Evolutionary conservation across 2,329 filamentous ascomycete species (phyloP).

Genomic region (Albophoma yamanashiensis): DNA sequence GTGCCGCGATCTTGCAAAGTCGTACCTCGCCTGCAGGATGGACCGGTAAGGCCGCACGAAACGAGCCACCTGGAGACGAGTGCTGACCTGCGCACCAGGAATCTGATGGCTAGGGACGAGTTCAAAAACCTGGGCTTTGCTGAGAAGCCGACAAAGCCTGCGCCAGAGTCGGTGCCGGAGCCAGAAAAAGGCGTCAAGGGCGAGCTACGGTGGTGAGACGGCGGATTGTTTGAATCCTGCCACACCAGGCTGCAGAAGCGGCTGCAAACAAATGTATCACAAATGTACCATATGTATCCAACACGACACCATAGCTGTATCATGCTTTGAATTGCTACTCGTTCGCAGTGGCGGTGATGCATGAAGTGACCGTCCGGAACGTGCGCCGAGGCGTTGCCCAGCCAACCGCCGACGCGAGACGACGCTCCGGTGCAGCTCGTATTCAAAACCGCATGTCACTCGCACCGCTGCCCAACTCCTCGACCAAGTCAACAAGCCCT

Average conservation of each 20-base stretch:
- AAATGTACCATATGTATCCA: neutral
- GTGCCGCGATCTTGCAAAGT: slow-evolving; percentile 77
- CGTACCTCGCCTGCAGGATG: slow-evolving; percentile 88
- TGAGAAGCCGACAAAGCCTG: slow-evolving; percentile 7
- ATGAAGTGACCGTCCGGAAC: neutral
- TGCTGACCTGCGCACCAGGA: slow-evolving; percentile 37
- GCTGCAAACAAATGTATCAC: neutral
- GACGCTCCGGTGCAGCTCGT: slow-evolving; percentile 3
- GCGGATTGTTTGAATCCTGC: neutral
- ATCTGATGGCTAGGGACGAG: slow-evolving; percentile 91
- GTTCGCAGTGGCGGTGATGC: neutral
- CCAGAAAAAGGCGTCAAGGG: slow-evolving; percentile 26
- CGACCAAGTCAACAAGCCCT: slow-evolving; percentile 1
- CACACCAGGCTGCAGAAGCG: neutral
- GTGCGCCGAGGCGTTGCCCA: slow-evolving; percentile 10
- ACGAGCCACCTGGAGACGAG: neutral
- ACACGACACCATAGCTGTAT: neutral
- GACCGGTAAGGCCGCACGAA: slow-evolving; percentile 55
- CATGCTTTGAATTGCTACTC: neutral
- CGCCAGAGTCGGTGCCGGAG: slow-evolving; percentile 15
- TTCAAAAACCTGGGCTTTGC: slow-evolving; percentile 84
- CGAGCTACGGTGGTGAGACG: slow-evolving; percentile 22
- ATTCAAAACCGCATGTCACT: slow-evolving; percentile 6
- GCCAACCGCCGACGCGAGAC: slow-evolving; percentile 8
- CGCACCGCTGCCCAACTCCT: slow-evolving; percentile 2